Base-by-base conservation (phyloP, 257 asterid species). In the Rubia yunnanensis region DNA sequence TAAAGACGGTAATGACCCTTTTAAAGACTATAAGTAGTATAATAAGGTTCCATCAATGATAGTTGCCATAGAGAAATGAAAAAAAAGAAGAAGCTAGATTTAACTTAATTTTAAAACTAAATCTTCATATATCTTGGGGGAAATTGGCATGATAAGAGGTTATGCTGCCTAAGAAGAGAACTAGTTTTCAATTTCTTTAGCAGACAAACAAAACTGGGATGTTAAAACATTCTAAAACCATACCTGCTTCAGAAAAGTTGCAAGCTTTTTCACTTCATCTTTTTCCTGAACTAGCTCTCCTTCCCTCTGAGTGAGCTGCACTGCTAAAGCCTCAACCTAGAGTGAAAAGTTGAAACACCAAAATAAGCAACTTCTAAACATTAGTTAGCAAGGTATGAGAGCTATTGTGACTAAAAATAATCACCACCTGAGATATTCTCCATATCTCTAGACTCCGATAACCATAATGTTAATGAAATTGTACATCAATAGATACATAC, bases 231-330 rank as follows among this genome's bases (percentile, higher is more conserved):
- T 2, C 13, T 8, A 30, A 32, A 30, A 50, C 2, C 30, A 62
- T 76, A 92, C 96, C 98, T 87, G 98, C 83, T 87, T 82, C 77
- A 89, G 68, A 79, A 92, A 92, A 71, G 79, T 78, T 39, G 95
- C 95, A 72, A 92, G 95, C 82, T 75, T 92, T 81, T 89, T 89
- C 60, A 89, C 96, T 92, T 92, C 96, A 22, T 86, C 84, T 76
- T 89, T 92, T 83, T 92, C 98, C 72, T 89, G 92, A 74, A 84
- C 83, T 54, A 92, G 84, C 70, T 89, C 96, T 69, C 95, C 98
- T 85, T 92, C 96, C 79, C 95, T 89, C 73, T 82, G 86, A 58
- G 89, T 87, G 76, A 92, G 77, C 64, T 89, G 96, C 71, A 84
- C 86, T 5, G 96, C 96, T 67, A 92, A 80, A 71, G 98, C 96